phyloP scores from a whole-genome alignment of 805 yeast species.

The Candida takata region DNA sequence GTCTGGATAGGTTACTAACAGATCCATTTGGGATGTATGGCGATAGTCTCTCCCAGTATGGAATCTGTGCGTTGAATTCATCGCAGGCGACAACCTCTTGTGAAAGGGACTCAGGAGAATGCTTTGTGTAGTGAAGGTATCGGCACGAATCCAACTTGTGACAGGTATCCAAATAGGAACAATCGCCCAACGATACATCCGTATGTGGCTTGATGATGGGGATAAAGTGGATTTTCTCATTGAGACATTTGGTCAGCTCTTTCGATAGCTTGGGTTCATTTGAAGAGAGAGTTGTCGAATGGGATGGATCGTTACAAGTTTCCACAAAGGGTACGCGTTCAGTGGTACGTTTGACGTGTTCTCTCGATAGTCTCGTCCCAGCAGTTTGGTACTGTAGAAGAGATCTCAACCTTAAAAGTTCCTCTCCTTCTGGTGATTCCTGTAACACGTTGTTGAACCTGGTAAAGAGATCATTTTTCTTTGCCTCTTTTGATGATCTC shows the following conservation, averaged over 20 bases:
- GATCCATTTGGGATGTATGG: conserved; percentile 30
- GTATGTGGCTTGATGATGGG: conserved; percentile 55
- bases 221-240: conserved; percentile 40
- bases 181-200: conserved; percentile 72
- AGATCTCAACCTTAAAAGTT: conserved; percentile 10
- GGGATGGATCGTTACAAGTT: conserved; percentile 38
- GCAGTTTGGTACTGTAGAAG: conserved; percentile 32
- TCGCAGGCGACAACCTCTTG: conserved; percentile 16
- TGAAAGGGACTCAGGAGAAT: conserved; percentile 27
- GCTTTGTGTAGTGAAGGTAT: conserved; percentile 65
- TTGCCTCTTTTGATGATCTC: too few species aligned
- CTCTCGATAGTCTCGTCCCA: conserved; percentile 31
- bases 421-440: conserved; percentile 3
- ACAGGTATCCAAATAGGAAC: conserved; percentile 91
- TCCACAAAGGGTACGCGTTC: conserved; percentile 37
- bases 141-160: conserved; percentile 78
- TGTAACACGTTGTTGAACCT: conserved; percentile 1
- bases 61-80: conserved; percentile 16
- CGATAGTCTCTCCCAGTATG: conserved; percentile 20
- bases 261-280: conserved; percentile 26
- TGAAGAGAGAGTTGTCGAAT: conserved; percentile 14
- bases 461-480: too few species aligned
- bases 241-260: conserved; percentile 17
- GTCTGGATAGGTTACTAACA: conserved; percentile 28
- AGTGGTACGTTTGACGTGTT: conserved; percentile 34